Evolutionary conservation across 2,329 filamentous ascomycete genomes (phyloP).

Genomic region (Phialophora tarda): DNA sequence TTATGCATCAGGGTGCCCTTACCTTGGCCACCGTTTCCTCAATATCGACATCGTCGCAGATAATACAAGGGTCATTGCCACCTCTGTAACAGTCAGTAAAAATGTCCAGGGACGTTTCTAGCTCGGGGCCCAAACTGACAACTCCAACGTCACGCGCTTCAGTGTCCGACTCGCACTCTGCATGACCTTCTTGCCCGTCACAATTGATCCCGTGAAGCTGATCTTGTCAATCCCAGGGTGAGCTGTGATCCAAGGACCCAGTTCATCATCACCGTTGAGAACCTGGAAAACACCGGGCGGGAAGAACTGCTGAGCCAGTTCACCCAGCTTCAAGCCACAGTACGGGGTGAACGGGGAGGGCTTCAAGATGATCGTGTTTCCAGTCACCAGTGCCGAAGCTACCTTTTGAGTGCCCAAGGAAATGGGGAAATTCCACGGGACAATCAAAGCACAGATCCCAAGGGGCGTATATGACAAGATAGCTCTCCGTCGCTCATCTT

Average conservation of each 20-base stretch:
- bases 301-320: not conserved
- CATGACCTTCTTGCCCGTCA: slow-evolving; percentile 59
- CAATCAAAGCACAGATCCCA: slow-evolving; percentile 68
- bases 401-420: slow-evolving; percentile 71
- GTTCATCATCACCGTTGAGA: slow-evolving; percentile 52
- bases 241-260: slow-evolving; percentile 55
- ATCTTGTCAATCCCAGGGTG: slow-evolving; percentile 53
- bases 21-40: slow-evolving; percentile 42
- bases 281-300: slow-evolving; percentile 68
- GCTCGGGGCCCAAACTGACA: slow-evolving; percentile 60
- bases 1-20: not conserved
- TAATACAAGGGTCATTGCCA: slow-evolving; percentile 67
- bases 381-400: slow-evolving; percentile 68
- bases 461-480: slow-evolving; percentile 43
- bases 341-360: not conserved
- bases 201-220: not conserved
- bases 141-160: slow-evolving; percentile 66
- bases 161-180: slow-evolving; percentile 48
- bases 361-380: slow-evolving; percentile 72
- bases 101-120: slow-evolving; percentile 67
- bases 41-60: slow-evolving; percentile 67
- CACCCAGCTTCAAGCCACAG: not conserved
- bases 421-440: slow-evolving; percentile 74
- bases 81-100: slow-evolving; percentile 49
- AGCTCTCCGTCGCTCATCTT: not conserved